Conservation (phyloP, 1,284 basidiomycete genomes). For the Heterobasidion irregulare region DNA sequence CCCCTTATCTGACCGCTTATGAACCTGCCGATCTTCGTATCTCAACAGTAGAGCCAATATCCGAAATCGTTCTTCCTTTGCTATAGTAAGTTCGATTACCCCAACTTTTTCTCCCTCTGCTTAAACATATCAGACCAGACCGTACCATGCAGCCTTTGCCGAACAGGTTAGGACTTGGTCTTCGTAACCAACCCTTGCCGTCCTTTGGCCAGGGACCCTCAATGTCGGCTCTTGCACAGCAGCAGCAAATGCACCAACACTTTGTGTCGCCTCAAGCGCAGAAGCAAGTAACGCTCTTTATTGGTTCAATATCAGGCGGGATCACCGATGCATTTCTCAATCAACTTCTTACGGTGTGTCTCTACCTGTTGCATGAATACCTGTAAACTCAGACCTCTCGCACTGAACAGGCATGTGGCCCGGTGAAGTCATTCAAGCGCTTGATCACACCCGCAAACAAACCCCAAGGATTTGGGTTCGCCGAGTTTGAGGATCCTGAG, state of each 20-base stretch:
- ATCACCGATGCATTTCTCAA: slow-evolving; percentile 79
- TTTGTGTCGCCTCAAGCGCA: slow-evolving; percentile 53
- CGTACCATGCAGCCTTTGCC: slow-evolving; percentile 52
- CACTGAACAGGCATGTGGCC: slow-evolving; percentile 75
- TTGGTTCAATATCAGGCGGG: slow-evolving; percentile 93
- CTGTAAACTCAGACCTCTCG: neutral
- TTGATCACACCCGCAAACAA: slow-evolving; percentile 85
- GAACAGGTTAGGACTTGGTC: slow-evolving; percentile 76
- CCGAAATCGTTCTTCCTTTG: neutral
- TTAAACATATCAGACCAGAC: neutral
- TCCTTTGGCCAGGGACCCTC: slow-evolving; percentile 83
- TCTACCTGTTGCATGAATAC: neutral
- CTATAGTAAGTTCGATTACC: neutral
- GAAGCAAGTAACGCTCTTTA: slow-evolving; percentile 69
- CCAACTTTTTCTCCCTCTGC: neutral
- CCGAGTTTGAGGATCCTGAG: slow-evolving; percentile 86
- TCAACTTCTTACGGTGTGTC: slow-evolving; percentile 69
- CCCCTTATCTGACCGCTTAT: too few species aligned
- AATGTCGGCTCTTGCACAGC: slow-evolving; percentile 78
- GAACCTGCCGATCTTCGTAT: too few species aligned
- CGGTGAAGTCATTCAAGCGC: slow-evolving; percentile 81
- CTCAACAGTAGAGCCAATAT: too few species aligned
- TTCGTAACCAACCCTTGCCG: slow-evolving; percentile 67
- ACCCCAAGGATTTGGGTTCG: slow-evolving; percentile 93
- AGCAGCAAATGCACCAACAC: slow-evolving; percentile 59